Evolutionary conservation across 345 rosid genomes (phyloP).

Genomic region (Eucalyptus pauciflora): DNA sequence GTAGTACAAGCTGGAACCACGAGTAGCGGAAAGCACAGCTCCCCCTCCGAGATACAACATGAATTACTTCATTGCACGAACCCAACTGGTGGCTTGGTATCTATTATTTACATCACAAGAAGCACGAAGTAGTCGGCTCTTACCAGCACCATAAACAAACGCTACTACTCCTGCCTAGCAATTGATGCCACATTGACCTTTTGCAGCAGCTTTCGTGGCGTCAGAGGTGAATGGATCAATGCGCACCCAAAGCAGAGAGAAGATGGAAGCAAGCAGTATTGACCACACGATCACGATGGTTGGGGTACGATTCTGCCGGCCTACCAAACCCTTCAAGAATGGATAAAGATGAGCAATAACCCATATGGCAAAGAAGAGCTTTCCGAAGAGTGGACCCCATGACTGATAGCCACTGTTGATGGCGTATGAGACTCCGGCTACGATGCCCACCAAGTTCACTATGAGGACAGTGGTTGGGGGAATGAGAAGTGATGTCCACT

Average conservation of each 20-base stretch:
- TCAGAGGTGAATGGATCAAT: conserved; percentile 3
- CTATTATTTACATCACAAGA: neutral
- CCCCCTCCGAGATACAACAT: neutral
- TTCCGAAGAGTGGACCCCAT: conserved; percentile 12
- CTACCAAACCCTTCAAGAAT: conserved; percentile 11
- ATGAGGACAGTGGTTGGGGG: conserved; percentile 11
- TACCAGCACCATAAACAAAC: neutral
- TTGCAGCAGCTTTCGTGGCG: neutral
- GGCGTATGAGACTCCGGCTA: conserved; percentile 8
- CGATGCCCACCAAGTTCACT: conserved; percentile 6
- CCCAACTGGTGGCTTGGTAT: neutral
- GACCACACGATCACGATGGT: conserved; percentile 12
- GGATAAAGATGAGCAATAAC: conserved; percentile 8
- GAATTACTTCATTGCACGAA: neutral
- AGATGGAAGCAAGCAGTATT: conserved; percentile 3
- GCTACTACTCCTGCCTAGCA: conserved; percentile 1
- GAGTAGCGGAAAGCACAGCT: neutral
- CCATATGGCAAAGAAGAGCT: conserved; percentile 9
- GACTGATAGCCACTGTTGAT: conserved; percentile 9
- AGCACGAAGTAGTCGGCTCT: neutral
- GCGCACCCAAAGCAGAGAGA: conserved; percentile 12
- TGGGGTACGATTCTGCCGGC: conserved; percentile 8
- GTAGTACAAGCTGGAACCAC: neutral
- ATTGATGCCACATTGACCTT: conserved; percentile 13
- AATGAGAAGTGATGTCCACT: conserved; percentile 8